Conservation (phyloP, 2,329 filamentous ascomycete genomes). For the Alternaria postmessia region DNA sequence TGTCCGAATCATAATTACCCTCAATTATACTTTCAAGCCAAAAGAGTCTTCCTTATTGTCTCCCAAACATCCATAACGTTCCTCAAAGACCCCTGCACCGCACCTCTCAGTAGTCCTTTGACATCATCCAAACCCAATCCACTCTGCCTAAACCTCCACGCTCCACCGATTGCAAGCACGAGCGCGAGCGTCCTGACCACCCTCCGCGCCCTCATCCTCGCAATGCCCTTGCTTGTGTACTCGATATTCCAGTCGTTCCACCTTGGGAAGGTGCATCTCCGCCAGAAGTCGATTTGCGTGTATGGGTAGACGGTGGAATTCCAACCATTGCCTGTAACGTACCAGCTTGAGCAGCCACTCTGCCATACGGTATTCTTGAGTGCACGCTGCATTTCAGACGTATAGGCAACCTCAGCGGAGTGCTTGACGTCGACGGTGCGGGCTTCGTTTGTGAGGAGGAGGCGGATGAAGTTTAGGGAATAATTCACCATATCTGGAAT, state of each 20-base stretch:
- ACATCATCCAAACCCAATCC: constrained; percentile 35
- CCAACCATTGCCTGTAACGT: constrained; percentile 78
- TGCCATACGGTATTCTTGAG: constrained; percentile 62
- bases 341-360: constrained; percentile 66
- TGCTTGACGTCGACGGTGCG: constrained; percentile 84
- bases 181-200: constrained; percentile 28
- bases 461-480: constrained; percentile 65
- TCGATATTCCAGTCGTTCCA: constrained; percentile 64
- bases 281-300: constrained; percentile 61
- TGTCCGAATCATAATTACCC: background rate
- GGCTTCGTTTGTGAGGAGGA: constrained; percentile 85
- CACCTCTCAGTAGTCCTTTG: constrained; percentile 16
- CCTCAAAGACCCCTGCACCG: constrained; percentile 20
- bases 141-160: constrained; percentile 35
- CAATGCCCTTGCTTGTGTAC: constrained; percentile 59
- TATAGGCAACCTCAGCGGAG: constrained; percentile 75
- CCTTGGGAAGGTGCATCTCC: constrained; percentile 61
- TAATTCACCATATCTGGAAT: constrained; percentile 63
- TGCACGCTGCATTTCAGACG: constrained; percentile 51
- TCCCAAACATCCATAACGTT: constrained; percentile 14
- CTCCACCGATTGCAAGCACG: constrained; percentile 30
- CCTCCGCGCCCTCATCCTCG: constrained; percentile 37
- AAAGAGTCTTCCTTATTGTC: constrained; percentile 7
- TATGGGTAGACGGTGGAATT: constrained; percentile 74
- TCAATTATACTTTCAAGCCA: background rate